phyloP scores from a whole-genome alignment of 768 basidiomycete genomes.

The Agaricus sinodeliciosus region DNA sequence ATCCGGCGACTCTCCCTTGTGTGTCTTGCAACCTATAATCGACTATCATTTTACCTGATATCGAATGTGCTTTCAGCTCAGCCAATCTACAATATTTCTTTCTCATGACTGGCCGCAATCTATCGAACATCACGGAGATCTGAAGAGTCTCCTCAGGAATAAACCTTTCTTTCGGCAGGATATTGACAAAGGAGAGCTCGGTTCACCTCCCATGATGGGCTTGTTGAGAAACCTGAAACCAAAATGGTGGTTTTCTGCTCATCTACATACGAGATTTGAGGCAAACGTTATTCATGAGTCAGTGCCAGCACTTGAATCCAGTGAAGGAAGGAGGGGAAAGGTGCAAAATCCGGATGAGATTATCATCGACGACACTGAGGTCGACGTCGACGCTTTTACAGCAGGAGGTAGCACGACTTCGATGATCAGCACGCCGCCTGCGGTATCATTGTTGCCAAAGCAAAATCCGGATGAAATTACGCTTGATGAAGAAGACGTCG shows the following conservation, averaged over 20 bases:
- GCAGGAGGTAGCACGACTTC: background rate
- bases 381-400: slow-evolving; percentile 11
- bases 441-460: background rate
- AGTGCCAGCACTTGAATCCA: background rate
- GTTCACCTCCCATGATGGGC: slow-evolving; percentile 82
- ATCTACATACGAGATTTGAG: slow-evolving; percentile 84
- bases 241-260: slow-evolving; percentile 88
- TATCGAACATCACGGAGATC: slow-evolving; percentile 79
- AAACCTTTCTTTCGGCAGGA: slow-evolving; percentile 79
- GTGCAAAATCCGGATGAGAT: slow-evolving; percentile 46
- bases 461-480: slow-evolving; percentile 47
- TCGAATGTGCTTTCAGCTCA: slow-evolving; percentile 36
- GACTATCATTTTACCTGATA: background rate
- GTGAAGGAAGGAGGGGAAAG: background rate
- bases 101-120: slow-evolving; percentile 95
- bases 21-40: slow-evolving; percentile 16
- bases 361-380: slow-evolving; percentile 34
- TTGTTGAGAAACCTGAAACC: slow-evolving; percentile 70
- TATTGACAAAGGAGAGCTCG: slow-evolving; percentile 58
- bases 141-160: slow-evolving; percentile 52
- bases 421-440: background rate
- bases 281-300: slow-evolving; percentile 49
- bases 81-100: slow-evolving; percentile 69
- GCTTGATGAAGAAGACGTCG: slow-evolving; percentile 38
- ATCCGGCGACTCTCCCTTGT: slow-evolving; percentile 74